Base-by-base conservation (phyloP, 2,329 filamentous ascomycete genomes). In the Moelleriella libera region DNA sequence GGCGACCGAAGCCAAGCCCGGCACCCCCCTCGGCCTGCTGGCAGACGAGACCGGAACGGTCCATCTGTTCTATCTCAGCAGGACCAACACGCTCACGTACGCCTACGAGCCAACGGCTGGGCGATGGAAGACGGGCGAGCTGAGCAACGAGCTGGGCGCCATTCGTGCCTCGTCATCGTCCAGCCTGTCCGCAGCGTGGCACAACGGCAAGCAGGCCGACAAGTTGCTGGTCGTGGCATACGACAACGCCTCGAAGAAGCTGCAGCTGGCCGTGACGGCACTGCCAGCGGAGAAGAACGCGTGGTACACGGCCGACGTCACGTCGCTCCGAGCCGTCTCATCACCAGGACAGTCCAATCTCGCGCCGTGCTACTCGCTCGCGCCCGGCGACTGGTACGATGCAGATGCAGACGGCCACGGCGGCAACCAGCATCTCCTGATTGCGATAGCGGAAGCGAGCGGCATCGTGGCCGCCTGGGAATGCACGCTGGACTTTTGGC, bases 51-150 rank as follows among this genome's bases (percentile, higher is more conserved):
- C 48, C 4, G 53, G 53, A 5, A 45, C 43, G 6, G 45, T 51
- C 5, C 56, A 59, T 46, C 28, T 57, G 29, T 57, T 59, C 47
- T 59, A 55, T 45, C 42, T 59, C 5, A 50, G 50, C 30, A 48
- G 50, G 11, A 45, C 42, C 10, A 48, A 53, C 41, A 37, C 45
- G 5, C 34, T 57, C 3, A 45, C 49, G 1, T 49, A 58, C 41
- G 28, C 54, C 1, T 53, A 50, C 41, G 47, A 51, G 43, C 30
- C 44, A 5, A n/a, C 48, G 2, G 14, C 12, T 5, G 55, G 54
- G 2, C 44, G 41, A 5, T 57, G 56, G 56, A 52, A 46, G 29
- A 28, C 43, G 6, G 48, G 47, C n/a, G 45, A 49, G 11, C 32
- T 51, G 41, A 44, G 39, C 5, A 42, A 41, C 28, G 45, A 49